Percentiles rank a stretch among this genome's conserved stretches.
Evolutionary conservation across 805 yeast genomes (phyloP).

Genomic region (Starmerella asiatica): DNA sequence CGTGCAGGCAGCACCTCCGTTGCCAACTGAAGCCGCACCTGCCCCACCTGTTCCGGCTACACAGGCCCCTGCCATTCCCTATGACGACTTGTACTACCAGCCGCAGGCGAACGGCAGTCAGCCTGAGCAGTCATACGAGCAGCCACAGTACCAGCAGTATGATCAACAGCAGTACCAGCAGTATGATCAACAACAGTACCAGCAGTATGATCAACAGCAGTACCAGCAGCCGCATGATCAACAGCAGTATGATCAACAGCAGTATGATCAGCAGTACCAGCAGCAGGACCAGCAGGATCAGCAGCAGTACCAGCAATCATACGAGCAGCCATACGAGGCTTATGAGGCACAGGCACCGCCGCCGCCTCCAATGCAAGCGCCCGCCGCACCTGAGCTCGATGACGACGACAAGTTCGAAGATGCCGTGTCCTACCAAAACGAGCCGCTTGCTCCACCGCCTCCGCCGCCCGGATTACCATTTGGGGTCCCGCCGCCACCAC

Average conservation of each 20-base stretch:
- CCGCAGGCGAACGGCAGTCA: neutral
- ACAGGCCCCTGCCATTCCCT: too few species aligned
- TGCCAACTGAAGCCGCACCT: too few species aligned
- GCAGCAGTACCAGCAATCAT: constrained; percentile 18
- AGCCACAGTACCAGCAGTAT: constrained; percentile 2
- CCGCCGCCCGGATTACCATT: constrained; percentile 24
- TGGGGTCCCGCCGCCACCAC: constrained; percentile 24
- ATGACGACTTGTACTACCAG: too few species aligned
- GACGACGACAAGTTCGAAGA: neutral
- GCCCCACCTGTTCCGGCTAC: too few species aligned
- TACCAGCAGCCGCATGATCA: neutral
- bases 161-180: neutral
- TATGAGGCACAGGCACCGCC: constrained; percentile 12
- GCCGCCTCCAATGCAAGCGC: constrained; percentile 21
- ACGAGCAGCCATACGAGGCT: neutral
- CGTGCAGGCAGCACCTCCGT: too few species aligned
- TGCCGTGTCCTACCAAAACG: too few species aligned
- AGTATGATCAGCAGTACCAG: constrained; percentile 25
- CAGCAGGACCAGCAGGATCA: constrained; percentile 23
- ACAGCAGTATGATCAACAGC: constrained; percentile 1
- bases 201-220: neutral
- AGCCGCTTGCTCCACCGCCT: constrained; percentile 20
- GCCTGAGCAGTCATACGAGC: neutral
- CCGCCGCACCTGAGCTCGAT: constrained; percentile 27
- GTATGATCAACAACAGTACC: constrained; percentile 1